Evolutionary conservation across 495 filamentous ascomycete species (phyloP).

Genomic region (Aspergillus baeticus): DNA sequence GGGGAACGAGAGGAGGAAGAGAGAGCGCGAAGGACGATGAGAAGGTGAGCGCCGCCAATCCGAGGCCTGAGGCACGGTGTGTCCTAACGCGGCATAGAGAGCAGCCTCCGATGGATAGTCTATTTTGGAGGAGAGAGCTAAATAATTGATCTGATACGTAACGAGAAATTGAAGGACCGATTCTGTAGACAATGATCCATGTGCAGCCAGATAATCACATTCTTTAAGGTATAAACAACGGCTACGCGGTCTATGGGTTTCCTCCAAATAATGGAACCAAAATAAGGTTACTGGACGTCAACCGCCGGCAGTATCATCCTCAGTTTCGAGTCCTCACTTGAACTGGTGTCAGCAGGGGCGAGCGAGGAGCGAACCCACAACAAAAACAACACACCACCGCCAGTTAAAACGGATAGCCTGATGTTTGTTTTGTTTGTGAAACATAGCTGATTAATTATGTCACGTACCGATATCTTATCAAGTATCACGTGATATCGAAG

Average conservation of each 20-base stretch:
- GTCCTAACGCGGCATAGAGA: too few relatives aligned
- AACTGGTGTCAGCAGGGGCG: too few relatives aligned
- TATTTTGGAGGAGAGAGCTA: background rate
- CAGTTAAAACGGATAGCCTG: too few relatives aligned
- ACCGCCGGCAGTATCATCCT: background rate
- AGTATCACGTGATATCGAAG: conserved; percentile 3
- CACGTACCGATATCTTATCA: background rate
- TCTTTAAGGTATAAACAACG: background rate
- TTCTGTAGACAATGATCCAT: background rate
- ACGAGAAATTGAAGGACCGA: conserved; percentile 5
- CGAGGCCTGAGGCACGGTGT: background rate
- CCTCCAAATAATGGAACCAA: conserved; percentile 7
- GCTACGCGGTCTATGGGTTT: background rate
- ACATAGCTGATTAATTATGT: background rate
- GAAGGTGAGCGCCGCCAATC: conserved; percentile 6
- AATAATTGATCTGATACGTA: conserved; percentile 19
- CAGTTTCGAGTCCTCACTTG: background rate
- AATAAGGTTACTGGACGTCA: conserved; percentile 10
- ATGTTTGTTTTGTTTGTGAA: conserved; percentile 2
- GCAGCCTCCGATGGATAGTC: background rate
- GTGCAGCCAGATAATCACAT: background rate
- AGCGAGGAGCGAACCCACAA: too few relatives aligned
- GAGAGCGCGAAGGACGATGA: conserved; percentile 1
- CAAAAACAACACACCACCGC: too few relatives aligned
- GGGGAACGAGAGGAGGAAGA: conserved; percentile 11